These are phyloP conservation scores for Ettlia oleoabundans DNA, from an alignment of 139 green algal genomes.

Conservation along the genomic window DNA sequence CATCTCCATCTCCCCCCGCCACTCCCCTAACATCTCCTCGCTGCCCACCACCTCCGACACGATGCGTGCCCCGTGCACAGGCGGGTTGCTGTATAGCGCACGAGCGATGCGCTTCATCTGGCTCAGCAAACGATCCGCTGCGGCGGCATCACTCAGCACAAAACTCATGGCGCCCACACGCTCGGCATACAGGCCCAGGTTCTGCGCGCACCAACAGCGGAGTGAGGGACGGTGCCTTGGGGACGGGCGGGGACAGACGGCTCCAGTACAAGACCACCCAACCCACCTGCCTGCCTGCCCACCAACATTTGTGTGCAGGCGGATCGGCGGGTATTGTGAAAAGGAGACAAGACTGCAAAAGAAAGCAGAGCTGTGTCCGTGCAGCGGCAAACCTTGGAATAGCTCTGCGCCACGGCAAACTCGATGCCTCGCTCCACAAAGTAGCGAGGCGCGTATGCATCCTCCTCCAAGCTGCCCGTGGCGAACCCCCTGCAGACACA, in stretches of 20 bases:
- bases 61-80: constrained; percentile 88
- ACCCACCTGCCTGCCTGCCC: too few relatives aligned
- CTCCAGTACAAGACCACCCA: too few relatives aligned
- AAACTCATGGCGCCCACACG: constrained; percentile 92
- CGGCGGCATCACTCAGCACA: constrained; percentile 69
- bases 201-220: constrained; percentile 63
- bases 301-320: too few relatives aligned
- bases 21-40: constrained; percentile 85
- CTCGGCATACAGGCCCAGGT: constrained; percentile 98
- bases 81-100: constrained; percentile 15
- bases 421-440: constrained; percentile 93
- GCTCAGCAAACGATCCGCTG: constrained; percentile 75
- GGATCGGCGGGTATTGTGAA: too few relatives aligned
- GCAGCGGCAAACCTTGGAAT: constrained; percentile 16
- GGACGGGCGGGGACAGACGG: too few relatives aligned
- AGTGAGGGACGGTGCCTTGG: too few relatives aligned
- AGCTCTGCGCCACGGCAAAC: constrained; percentile 79
- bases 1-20: constrained; percentile 94
- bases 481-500: constrained; percentile 96
- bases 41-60: constrained; percentile 86
- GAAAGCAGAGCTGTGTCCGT: too few relatives aligned
- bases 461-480: constrained; percentile 88
- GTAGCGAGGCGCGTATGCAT: constrained; percentile 87
- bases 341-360: too few relatives aligned
- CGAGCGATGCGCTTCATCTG: constrained; percentile 95